Percentiles rank a stretch among this genome's conserved stretches.
Evolutionary conservation across 208 protist species (phyloP).

Genomic region (Polymyxa betae): DNA sequence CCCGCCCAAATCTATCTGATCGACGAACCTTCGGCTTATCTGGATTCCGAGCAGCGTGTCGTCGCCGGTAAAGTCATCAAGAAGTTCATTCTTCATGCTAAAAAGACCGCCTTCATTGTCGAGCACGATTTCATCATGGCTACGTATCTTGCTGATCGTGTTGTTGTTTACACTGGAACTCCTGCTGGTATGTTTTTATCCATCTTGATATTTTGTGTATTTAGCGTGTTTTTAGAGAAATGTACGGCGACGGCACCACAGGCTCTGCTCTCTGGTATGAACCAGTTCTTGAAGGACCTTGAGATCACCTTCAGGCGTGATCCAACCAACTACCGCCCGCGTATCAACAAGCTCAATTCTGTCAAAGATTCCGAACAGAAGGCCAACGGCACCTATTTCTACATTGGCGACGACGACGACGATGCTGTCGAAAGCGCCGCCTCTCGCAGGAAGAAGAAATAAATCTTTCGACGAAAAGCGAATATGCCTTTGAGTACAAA

Average conservation of each 20-base stretch:
- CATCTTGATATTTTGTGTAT: not conserved
- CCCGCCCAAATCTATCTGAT: slow-evolving; percentile 99
- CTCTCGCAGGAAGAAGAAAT: slow-evolving; percentile 28
- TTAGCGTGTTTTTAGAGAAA: slow-evolving; percentile 73
- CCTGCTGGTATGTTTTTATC: slow-evolving; percentile 74
- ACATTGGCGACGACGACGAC: slow-evolving; percentile 70
- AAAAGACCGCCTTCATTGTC: slow-evolving; percentile 99
- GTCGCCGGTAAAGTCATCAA: slow-evolving; percentile 89
- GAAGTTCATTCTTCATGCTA: slow-evolving; percentile 94
- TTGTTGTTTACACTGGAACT: slow-evolving; percentile 98
- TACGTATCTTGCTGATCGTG: slow-evolving; percentile 98
- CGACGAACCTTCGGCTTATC: slow-evolving; percentile 99
- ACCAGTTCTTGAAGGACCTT: slow-evolving; percentile 95
- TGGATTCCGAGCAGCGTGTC: slow-evolving; percentile 99
- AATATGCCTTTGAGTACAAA: not conserved
- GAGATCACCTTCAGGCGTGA: slow-evolving; percentile 98
- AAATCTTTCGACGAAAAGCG: not conserved
- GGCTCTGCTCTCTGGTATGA: slow-evolving; percentile 84
- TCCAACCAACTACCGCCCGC: slow-evolving; percentile 95
- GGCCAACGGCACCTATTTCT: slow-evolving; percentile 95
- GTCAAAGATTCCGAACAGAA: slow-evolving; percentile 98
- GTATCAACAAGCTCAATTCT: slow-evolving; percentile 99
- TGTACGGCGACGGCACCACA: slow-evolving; percentile 88
- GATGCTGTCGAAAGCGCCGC: not conserved
- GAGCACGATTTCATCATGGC: slow-evolving; percentile 99